Evolutionary conservation across 2,329 filamentous ascomycete species (phyloP), one percentile per base, ranked within the genome.

Genomic region (Colletotrichum theobromicola): DNA sequence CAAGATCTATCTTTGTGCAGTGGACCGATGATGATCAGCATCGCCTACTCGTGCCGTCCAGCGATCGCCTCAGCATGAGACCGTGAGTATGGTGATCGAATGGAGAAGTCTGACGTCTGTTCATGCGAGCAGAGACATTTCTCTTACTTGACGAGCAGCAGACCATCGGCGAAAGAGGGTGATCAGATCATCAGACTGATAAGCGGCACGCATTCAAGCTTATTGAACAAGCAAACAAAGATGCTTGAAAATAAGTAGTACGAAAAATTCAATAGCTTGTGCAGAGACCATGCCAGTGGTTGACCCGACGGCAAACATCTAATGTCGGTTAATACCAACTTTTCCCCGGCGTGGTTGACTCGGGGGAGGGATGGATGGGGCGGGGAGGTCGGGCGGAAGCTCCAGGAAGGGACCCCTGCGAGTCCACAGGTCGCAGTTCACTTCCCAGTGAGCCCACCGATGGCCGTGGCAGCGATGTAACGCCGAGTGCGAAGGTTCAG

Each of bases 401-500:
- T 46, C 42, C 42, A 46, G 42, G 42, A 46, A 46, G 37, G 18
- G 26, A 66, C 24, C 32, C 37, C 55, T 66, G 61, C 8, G 32
- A 26, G 15, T 9, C 21, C 42, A 46, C 42, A 46, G 42, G 42
- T 2, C 42, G 42, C 42, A 46, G 42, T 21, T 46, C 42, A 46
- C 42, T 46, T 46, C 42, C 42, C 42, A 46, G 42, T 46, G 21
- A 63, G 50, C 46, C 68, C 68, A 67, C 72, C 62, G 72, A 74
- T 72, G 50, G 62, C 62, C 61, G 34, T 72, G 57, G 32, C 42
- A 32, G 53, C 72, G 67, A 74, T 72, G 67, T 74, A 62, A 74
- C 67, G 18, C 34, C 57, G 34, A 58, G 62, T 30, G 34, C 26
- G 34, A 46, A 64, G 65, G 61, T 62, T 66, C 72, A 74, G 67